Evolutionary conservation across 1,139 yeast genomes (phyloP).

Genomic region (Suhomyces coccinellae): DNA sequence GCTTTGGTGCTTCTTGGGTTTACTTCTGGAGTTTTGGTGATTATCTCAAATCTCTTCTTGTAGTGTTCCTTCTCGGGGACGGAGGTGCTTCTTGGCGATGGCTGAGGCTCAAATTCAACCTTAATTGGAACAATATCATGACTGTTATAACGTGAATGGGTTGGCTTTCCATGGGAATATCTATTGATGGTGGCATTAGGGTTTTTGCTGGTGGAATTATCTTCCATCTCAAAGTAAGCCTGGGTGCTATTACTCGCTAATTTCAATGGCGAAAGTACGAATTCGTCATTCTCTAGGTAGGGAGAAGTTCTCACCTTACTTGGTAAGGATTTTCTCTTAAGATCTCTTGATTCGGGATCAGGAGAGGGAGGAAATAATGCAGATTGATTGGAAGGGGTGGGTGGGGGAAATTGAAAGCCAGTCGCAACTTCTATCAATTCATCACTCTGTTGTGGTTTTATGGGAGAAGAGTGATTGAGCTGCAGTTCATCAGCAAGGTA

Average conservation of each 20-base stretch:
- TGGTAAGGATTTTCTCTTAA: conserved; percentile 41
- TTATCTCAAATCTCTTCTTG: conserved; percentile 13
- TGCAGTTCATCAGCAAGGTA: conserved; percentile 25
- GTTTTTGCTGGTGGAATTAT: conserved; percentile 6
- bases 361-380: conserved; percentile 36
- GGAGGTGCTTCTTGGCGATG: conserved; percentile 29
- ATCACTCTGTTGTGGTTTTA: conserved; percentile 19
- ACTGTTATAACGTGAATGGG: conserved; percentile 44
- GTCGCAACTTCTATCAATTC: conserved; percentile 25
- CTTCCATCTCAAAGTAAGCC: conserved; percentile 23
- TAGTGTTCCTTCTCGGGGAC: conserved; percentile 27
- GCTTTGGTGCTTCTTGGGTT: conserved; percentile 3
- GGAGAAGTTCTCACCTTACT: conserved; percentile 26
- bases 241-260: conserved; percentile 24
- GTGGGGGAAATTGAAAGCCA: conserved; percentile 30
- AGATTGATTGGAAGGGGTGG: conserved; percentile 1
- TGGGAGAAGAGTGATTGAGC: conserved; percentile 28
- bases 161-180: conserved; percentile 33
- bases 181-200: conserved; percentile 19
- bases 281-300: conserved; percentile 30
- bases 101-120: conserved; percentile 43
- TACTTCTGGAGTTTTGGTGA: conserved; percentile 14
- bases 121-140: conserved; percentile 48
- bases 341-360: conserved; percentile 28
- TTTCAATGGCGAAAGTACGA: conserved; percentile 47